Base-by-base conservation (phyloP, 495 filamentous ascomycete genomes). In the Xylaria scruposa region DNA sequence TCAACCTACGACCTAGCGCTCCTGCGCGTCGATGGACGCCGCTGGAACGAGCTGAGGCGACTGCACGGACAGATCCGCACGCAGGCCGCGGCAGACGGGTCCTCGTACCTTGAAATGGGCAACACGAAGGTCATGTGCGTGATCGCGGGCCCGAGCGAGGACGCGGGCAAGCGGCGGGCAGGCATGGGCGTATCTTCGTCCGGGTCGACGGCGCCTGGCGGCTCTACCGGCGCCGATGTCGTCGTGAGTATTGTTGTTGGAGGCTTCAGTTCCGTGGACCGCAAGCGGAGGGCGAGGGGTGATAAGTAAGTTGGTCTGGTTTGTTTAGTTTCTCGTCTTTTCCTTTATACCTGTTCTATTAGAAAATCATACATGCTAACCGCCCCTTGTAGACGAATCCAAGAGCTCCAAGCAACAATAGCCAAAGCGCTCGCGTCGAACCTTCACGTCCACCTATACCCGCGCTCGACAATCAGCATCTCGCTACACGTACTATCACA, bases 121-220 rank as follows among this genome's bases (percentile, higher is more conserved):
- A 97, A 98, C 79, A 99, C 97, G 4, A 94, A 97, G 78, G 91
- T 98, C 71, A 92, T 98, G 82, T 98, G 96, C 84, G 94, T 94
- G 3, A 90, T 98, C 10, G 86, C 89, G 7, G 96, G 96, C 0
- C 96, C 96, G 0, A 87, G 85, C 29, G 95, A 98, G 75, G 85
- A 83, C 5, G 59, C 47, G 24, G 75, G 71, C 58, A 64, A 47
- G 19, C 85, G 88, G 60, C 76, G 88, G 70, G 78, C 83, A 42
- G 85, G 84, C 78, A 49, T 70, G 53, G 76, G 36, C 67, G 56
- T 59, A 46, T 72, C 60, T 42, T 80, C 64, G 84, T 84, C 49
- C 72, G 83, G 15, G 85, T 81, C 44, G 85, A 83, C 24, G 82
- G 83, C 2, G 85, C 86, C 21, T 74, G 60, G 56, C 7, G 77